Conservation (phyloP, 805 yeast species). For the Kluyveromyces lactis region DNA sequence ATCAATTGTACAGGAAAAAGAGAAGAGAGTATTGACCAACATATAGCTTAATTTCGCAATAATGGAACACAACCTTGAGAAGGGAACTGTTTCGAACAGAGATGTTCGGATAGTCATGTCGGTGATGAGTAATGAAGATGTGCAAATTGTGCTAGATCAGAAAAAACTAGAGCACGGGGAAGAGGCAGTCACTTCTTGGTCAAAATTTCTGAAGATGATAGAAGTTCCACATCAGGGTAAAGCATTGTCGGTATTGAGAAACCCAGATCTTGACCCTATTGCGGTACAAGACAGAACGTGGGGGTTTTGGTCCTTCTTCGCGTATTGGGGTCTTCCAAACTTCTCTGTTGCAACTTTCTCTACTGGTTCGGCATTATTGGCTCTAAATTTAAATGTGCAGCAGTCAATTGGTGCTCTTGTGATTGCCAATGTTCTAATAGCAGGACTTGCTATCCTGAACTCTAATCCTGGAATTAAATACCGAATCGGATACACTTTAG, state of each 20-base stretch:
- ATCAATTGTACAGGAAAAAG: neutral
- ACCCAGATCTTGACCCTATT: constrained; percentile 34
- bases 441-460: constrained; percentile 18
- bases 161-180: constrained; percentile 6
- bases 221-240: constrained; percentile 24
- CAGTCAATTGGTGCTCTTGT: constrained; percentile 26
- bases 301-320: constrained; percentile 28
- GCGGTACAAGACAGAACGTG: constrained; percentile 31
- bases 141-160: constrained; percentile 9
- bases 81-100: constrained; percentile 4
- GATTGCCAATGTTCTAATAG: constrained; percentile 16
- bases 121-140: constrained; percentile 10
- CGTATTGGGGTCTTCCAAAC: constrained; percentile 33
- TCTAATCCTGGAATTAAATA: constrained; percentile 25
- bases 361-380: constrained; percentile 25
- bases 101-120: constrained; percentile 7
- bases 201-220: constrained; percentile 11
- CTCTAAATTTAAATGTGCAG: constrained; percentile 21
- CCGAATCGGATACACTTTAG: constrained; percentile 32
- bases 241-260: constrained; percentile 27
- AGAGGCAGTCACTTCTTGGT: constrained; percentile 6
- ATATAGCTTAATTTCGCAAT: neutral
- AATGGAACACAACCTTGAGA: constrained; percentile 2
- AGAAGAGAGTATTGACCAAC: neutral
- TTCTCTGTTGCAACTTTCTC: constrained; percentile 33